Base-by-base conservation (phyloP, 2,329 filamentous ascomycete genomes). In the Sphaceloma murrayae region DNA sequence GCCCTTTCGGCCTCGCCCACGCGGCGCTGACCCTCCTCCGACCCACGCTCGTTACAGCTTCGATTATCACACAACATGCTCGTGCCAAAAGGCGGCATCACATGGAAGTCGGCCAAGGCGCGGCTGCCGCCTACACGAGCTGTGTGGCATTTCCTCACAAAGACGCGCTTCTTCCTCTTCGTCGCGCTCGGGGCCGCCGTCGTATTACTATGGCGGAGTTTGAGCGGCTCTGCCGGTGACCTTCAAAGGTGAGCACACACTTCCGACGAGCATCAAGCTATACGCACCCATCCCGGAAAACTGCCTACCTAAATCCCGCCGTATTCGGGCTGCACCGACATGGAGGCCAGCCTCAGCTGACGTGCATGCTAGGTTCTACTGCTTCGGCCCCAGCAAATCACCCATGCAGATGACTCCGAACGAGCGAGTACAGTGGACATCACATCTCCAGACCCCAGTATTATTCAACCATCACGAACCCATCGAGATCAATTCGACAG, bases 381-480 rank as follows among this genome's bases (percentile, higher is more conserved):
- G 91, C 70, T 96, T 87, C 75, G 91, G 91, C 9, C 89, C 91
- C 10, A 78, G 82, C 17, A 95, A 93, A 69, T 78, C 91, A n/a
- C 91, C 91, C 43, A 93, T 94, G 79, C 79, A 91, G 52, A 94
- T 98, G 86, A 78, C 83, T 31, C 69, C 82, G 46, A 95, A 95
- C 61, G 91, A 98, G 61, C 82, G 89, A 63, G 80, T 80, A 50
- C 75, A 85, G 52, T 98, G 91, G 91, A 82, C 84, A 53, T 79
- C 78, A 47, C 88, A 94, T 60, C 70, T 91, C 51, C 80, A 88
- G 56, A 96, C 91, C 3, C 91, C 91, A 39, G 87, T 98, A 54
- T 77, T 94, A 53, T 95, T 94, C 73, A 98, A 98, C 68, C 85
- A 89, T 65, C 91, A 96, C 65, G 80, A 82, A 51, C 82, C 91